Base-by-base conservation (phyloP, 305 asterid species). In the Rubia occidens region DNA sequence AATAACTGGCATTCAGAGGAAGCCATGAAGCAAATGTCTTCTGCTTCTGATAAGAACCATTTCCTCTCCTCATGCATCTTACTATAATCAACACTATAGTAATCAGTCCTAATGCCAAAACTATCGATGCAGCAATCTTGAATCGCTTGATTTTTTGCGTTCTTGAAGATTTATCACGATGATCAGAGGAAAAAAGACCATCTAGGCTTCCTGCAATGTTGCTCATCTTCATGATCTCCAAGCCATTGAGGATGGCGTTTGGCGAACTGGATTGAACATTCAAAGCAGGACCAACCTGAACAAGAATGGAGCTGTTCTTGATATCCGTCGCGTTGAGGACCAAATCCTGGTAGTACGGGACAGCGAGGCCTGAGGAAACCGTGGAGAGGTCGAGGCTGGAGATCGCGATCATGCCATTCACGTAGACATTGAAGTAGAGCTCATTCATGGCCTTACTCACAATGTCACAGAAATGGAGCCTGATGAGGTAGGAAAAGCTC, bases 181-280 rank as follows among this genome's bases (percentile, higher is more conserved):
- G 32, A 9, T 20, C 35, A 5, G 88, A 75, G 15, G 96, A 81
- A 76, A 90, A 90, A 60, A 90, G 68, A 0, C 98, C 97, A 67
- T 93, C 97, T 73, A 94, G 78, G 61, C 96, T 94, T 4, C 87
- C 84, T 0, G 87, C 97, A 0, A 84, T 79, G 74, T 90, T 91
- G 85, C 97, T 90, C 72, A 90, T 18, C 87, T 94, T 94, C 89
- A 94, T 83, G 79, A 89, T 87, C 84, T 94, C 98, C 75, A 94
- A 47, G 5, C 96, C 97, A 67, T 94, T 94, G 4, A 94, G 75
- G 55, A 94, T 83, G 18, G 97, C 96, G 55, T 90, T 87, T 0
- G 96, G 95, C 70, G 71, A 18, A 43, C 78, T 72, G 1, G 95
- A 67, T 39, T 70, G 84, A 3, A 81, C 39, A 20, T 85, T 78